These are phyloP conservation scores for Wickerhamiella azymoides DNA, from an alignment of 805 yeast genomes.

Conservation along the genomic window DNA sequence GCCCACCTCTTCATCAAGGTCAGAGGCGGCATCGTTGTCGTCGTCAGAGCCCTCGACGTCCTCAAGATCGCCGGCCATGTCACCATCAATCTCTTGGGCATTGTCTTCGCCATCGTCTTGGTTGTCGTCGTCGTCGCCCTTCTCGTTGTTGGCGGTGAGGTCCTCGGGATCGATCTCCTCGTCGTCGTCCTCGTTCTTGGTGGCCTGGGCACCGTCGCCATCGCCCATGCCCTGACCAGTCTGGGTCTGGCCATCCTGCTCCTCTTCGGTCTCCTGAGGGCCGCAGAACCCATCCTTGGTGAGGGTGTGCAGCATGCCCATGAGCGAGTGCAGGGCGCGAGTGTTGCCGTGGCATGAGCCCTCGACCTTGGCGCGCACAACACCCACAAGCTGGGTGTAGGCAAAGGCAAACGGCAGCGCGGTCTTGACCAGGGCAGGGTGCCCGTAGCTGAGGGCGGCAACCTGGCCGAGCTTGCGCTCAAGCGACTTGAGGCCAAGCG, in stretches of 20 bases:
- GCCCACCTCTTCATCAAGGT: constrained; percentile 78
- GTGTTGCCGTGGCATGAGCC: constrained; percentile 40
- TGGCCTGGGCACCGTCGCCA: constrained; percentile 74
- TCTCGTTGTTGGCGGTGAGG: constrained; percentile 53
- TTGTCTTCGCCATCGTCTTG: constrained; percentile 63
- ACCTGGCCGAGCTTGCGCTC: constrained; percentile 21
- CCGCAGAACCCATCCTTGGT: constrained; percentile 82
- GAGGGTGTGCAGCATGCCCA: constrained; percentile 41
- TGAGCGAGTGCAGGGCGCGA: constrained; percentile 47
- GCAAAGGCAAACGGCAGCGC: constrained; percentile 50
- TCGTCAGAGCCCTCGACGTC: constrained; percentile 51
- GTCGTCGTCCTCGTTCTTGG: constrained; percentile 63
- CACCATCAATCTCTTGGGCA: constrained; percentile 91
- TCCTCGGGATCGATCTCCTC: constrained; percentile 76
- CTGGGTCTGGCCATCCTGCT: constrained; percentile 44
- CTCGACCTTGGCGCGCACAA: constrained; percentile 33
- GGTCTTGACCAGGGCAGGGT: constrained; percentile 26
- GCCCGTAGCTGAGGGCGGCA: not conserved
- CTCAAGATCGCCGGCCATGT: constrained; percentile 88
- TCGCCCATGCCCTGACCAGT: constrained; percentile 92
- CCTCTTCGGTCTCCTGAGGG: constrained; percentile 59
- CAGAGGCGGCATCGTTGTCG: constrained; percentile 45
- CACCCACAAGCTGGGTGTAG: constrained; percentile 38
- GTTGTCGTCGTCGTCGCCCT: constrained; percentile 39
- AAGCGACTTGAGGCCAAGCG: constrained; percentile 31